phyloP scores from a whole-genome alignment of 163 green algal genomes.

The Chlorella variabilis region DNA sequence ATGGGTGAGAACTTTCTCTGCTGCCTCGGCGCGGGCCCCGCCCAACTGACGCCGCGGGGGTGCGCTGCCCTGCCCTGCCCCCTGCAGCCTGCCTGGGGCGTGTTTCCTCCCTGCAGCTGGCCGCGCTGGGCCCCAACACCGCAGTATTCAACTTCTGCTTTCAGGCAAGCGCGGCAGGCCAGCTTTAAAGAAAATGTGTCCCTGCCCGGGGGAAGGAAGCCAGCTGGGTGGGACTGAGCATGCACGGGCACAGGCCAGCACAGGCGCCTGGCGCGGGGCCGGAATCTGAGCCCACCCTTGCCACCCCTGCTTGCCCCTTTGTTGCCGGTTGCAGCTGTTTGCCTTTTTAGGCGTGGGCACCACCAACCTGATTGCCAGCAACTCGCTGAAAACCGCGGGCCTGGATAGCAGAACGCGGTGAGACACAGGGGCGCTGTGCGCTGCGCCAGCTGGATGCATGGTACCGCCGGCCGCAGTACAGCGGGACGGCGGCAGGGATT shows the following conservation, averaged over 20 bases:
- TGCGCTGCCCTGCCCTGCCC: no score
- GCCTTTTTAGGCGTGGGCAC: slow-evolving; percentile 62
- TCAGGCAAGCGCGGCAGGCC: slow-evolving; percentile 12
- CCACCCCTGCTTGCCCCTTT: neutral
- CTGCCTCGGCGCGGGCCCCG: no score
- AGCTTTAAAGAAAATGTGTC: neutral
- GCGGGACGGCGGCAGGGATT: no score
- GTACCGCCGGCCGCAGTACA: no score
- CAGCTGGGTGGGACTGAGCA: no score
- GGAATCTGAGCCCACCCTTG: neutral
- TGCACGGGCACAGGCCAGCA: no score
- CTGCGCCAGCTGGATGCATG: no score
- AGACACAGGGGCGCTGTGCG: no score
- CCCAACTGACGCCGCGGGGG: no score
- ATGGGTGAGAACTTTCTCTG: no score
- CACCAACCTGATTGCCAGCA: slow-evolving; percentile 56
- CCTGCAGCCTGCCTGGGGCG: slow-evolving; percentile 67
- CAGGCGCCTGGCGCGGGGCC: no score
- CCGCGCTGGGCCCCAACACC: slow-evolving; percentile 76
- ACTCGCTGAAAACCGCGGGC: slow-evolving; percentile 37
- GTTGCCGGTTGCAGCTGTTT: slow-evolving; percentile 55
- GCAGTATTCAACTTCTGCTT: slow-evolving; percentile 80
- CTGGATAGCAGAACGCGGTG: slow-evolving; percentile 18
- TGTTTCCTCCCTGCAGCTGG: slow-evolving; percentile 68
- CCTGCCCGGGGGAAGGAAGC: no score